Percentiles rank a stretch among this genome's conserved stretches.
phyloP scores from a whole-genome alignment of 2,329 filamentous ascomycete genomes.

The Zopfia rhizophila region DNA sequence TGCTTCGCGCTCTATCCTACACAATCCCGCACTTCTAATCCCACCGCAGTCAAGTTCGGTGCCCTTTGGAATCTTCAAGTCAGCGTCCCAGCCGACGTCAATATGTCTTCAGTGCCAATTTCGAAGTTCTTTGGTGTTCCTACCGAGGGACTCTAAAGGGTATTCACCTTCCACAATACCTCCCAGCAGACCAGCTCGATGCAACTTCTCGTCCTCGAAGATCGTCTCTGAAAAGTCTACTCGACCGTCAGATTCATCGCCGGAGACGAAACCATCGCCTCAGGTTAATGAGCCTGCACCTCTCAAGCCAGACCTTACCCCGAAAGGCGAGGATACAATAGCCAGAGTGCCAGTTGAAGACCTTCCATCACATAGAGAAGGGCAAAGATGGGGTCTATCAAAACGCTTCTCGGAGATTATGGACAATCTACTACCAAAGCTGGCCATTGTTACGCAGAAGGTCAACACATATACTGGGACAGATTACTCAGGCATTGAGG shows the following conservation, averaged over 20 bases:
- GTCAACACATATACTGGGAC: slow-evolving; percentile 91
- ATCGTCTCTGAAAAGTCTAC: slow-evolving; percentile 32
- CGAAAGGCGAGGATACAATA: slow-evolving; percentile 38
- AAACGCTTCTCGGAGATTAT: slow-evolving; percentile 77
- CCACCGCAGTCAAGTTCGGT: slow-evolving; percentile 16
- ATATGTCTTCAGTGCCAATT: slow-evolving; percentile 44
- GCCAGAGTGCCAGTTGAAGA: slow-evolving; percentile 50
- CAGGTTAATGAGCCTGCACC: neutral
- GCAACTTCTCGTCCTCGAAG: slow-evolving; percentile 32
- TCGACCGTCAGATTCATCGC: slow-evolving; percentile 20
- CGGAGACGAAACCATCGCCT: slow-evolving; percentile 1
- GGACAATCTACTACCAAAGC: slow-evolving; percentile 87
- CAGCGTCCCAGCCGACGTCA: slow-evolving; percentile 25
- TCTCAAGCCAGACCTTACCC: slow-evolving; percentile 11
- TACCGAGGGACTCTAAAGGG: slow-evolving; percentile 13
- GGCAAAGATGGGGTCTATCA: slow-evolving; percentile 65
- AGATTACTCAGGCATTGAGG: slow-evolving; percentile 88
- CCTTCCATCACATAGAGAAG: slow-evolving; percentile 64
- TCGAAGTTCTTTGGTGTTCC: slow-evolving; percentile 33
- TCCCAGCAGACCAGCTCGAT: slow-evolving; percentile 17
- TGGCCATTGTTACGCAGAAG: slow-evolving; percentile 85
- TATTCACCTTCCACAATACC: slow-evolving; percentile 11
- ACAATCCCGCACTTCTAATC: slow-evolving; percentile 27
- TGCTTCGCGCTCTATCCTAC: slow-evolving; percentile 48
- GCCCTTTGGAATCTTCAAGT: slow-evolving; percentile 15